phyloP scores from a whole-genome alignment of 106 monocot genomes.

The Allium sativum region DNA sequence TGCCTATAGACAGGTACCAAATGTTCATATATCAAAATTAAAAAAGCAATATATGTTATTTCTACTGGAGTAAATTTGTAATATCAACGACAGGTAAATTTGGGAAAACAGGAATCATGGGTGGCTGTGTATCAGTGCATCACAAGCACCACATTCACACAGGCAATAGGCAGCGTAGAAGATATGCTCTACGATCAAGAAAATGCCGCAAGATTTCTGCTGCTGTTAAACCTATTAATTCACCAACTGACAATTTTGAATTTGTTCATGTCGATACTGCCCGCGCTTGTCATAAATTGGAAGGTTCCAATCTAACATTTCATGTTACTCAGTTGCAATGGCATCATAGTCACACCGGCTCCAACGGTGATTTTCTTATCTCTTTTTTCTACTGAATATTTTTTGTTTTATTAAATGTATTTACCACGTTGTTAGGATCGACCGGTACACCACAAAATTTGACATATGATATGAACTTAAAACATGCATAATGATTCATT shows the following conservation, averaged over 20 bases:
- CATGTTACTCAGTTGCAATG: conserved; percentile 57
- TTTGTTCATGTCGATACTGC: conserved; percentile 14
- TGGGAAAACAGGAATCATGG: conserved; percentile 9
- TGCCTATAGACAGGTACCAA: neutral
- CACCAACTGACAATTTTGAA: neutral
- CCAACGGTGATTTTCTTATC: conserved; percentile 25
- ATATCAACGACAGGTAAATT: neutral
- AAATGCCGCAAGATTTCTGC: conserved; percentile 4
- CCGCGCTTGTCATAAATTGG: conserved; percentile 25
- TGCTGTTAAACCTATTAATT: neutral
- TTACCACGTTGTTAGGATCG: neutral
- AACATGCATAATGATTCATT: too few species aligned
- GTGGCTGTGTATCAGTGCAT: conserved; percentile 17
- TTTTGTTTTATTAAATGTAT: neutral
- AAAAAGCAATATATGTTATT: neutral
- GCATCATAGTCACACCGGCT: conserved; percentile 43
- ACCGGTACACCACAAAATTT: neutral
- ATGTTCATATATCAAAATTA: too few species aligned
- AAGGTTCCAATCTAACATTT: conserved; percentile 43
- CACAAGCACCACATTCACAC: neutral
- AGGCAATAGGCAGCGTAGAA: neutral
- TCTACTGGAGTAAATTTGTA: neutral
- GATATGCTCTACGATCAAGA: conserved; percentile 8
- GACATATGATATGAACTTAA: too few species aligned
- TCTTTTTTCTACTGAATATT: neutral